Percentiles rank a stretch among this genome's conserved stretches.
These are phyloP conservation scores for Pichia insulana DNA, from an alignment of 805 yeast genomes.

Conservation along the genomic window DNA sequence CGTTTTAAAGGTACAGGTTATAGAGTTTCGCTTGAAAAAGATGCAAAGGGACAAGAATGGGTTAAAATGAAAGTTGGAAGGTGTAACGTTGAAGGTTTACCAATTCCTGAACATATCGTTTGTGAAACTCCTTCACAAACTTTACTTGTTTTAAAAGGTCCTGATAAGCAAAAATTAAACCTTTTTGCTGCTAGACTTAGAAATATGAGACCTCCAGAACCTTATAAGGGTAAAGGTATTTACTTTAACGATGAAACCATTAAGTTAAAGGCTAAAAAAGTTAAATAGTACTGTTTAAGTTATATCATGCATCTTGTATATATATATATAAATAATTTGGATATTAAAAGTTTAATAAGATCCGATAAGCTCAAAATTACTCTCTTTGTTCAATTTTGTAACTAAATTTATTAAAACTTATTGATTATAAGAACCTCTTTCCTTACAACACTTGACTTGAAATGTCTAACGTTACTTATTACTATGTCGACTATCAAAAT, in stretches of 20 bases:
- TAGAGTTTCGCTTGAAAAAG: slow-evolving; percentile 65
- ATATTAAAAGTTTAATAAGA: too few relatives aligned
- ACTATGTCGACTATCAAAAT: slow-evolving; percentile 1
- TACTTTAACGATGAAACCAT: slow-evolving; percentile 88
- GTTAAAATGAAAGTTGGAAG: slow-evolving; percentile 82
- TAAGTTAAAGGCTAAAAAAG: slow-evolving; percentile 83
- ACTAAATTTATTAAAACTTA: too few relatives aligned
- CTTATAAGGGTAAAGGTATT: slow-evolving; percentile 97
- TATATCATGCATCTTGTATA: background rate
- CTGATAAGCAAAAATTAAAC: slow-evolving; percentile 78
- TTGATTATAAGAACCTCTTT: too few relatives aligned
- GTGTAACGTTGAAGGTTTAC: slow-evolving; percentile 68
- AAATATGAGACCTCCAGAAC: slow-evolving; percentile 90
- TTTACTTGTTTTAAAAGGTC: slow-evolving; percentile 75
- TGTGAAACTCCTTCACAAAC: slow-evolving; percentile 82
- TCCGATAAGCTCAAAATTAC: too few relatives aligned
- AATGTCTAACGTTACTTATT: slow-evolving; percentile 1
- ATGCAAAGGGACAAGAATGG: slow-evolving; percentile 41
- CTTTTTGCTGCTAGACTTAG: slow-evolving; percentile 84
- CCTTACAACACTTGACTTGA: too few relatives aligned
- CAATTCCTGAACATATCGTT: slow-evolving; percentile 67
- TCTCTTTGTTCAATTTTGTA: too few relatives aligned
- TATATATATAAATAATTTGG: too few relatives aligned
- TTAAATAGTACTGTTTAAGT: slow-evolving; percentile 45
- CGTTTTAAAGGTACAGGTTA: slow-evolving; percentile 96